Percentiles rank a stretch among this genome's conserved stretches.
Evolutionary conservation across 2,329 filamentous ascomycete genomes (phyloP).

Genomic region (Triangularia setosa): DNA sequence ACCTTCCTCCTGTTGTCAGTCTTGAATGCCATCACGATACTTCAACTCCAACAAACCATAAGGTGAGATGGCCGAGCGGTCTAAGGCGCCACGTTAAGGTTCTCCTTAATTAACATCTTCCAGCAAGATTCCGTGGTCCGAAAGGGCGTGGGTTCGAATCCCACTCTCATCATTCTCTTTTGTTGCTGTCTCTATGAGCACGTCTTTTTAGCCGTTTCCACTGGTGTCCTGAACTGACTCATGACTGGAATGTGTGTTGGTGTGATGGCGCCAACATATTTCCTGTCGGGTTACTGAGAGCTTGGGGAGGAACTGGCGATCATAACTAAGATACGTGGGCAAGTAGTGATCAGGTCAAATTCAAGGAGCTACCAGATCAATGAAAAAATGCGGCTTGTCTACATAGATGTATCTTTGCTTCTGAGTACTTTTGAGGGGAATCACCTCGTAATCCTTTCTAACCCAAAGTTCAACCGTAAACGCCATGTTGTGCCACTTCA

Average conservation of each 20-base stretch:
- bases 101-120: background rate
- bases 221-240: background rate
- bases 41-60: background rate
- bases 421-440: background rate
- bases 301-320: no score
- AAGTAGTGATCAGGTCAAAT: no score
- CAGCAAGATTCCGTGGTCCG: background rate
- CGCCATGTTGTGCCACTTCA: slow-evolving; percentile 1
- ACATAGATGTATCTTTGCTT: background rate
- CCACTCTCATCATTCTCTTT: background rate
- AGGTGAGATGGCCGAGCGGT: background rate
- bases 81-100: background rate
- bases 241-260: background rate
- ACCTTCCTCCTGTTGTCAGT: background rate
- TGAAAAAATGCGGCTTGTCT: no score
- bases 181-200: background rate
- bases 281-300: background rate
- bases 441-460: slow-evolving; percentile 2
- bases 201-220: background rate
- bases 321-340: no score
- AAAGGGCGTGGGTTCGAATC: background rate
- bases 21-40: background rate
- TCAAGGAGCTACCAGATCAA: no score
- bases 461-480: background rate
- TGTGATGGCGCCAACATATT: background rate